These are phyloP conservation scores for Cotoneaster glaucophyllus DNA, from an alignment of 306 rosid genomes.

Conservation along the genomic window DNA sequence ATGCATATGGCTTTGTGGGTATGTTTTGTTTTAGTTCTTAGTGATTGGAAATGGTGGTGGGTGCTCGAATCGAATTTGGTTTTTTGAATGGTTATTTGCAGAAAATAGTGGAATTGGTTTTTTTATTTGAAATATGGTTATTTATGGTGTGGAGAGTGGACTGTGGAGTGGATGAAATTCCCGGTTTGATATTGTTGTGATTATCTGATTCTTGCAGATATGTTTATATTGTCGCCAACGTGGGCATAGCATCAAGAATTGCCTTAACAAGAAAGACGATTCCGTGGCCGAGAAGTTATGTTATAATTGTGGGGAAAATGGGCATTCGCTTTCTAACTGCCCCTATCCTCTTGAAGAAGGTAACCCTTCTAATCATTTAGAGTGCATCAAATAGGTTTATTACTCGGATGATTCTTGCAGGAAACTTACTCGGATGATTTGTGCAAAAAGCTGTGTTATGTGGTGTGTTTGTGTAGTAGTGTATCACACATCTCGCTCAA, in stretches of 20 bases:
- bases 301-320: conserved; percentile 80
- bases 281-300: conserved; percentile 44
- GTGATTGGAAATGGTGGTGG: neutral
- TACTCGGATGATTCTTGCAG: neutral
- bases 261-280: conserved; percentile 49
- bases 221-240: conserved; percentile 81
- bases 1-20: neutral
- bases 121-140: neutral
- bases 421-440: neutral
- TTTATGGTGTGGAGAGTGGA: neutral
- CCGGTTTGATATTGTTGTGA: neutral
- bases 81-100: neutral
- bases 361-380: conserved; percentile 7
- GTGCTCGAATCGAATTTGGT: neutral
- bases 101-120: neutral
- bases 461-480: neutral
- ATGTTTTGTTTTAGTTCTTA: neutral
- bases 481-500: neutral
- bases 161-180: neutral
- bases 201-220: conserved; percentile 41
- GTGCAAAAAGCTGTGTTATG: neutral
- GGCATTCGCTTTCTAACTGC: conserved; percentile 71
- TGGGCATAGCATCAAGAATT: conserved; percentile 80
- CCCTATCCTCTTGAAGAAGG: conserved; percentile 63
- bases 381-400: neutral